These are phyloP conservation scores for Hypholoma fasciculare DNA, from an alignment of 768 basidiomycete species.

Conservation along the genomic window DNA sequence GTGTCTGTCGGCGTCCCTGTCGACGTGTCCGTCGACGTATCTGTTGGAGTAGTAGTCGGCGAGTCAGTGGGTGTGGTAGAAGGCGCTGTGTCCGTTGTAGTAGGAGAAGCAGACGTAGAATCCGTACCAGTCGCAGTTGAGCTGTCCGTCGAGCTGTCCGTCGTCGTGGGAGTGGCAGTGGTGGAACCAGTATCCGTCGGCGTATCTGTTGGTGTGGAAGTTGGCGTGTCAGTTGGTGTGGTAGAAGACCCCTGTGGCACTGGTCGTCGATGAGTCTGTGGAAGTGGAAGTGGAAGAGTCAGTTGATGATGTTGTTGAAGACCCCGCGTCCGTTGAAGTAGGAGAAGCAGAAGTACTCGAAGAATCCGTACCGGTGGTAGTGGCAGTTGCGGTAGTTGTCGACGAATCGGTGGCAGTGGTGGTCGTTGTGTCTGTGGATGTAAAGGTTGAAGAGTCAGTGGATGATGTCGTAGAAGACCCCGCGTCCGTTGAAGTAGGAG, in stretches of 20 bases:
- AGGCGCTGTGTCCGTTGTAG: not conserved
- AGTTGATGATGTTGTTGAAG: not conserved
- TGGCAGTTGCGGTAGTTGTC: not conserved
- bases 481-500: constrained; percentile 1
- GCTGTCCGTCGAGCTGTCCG: too few species aligned
- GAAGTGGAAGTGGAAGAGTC: not conserved
- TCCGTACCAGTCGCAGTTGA: not conserved
- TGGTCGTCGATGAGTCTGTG: not conserved
- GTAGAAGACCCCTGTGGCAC: constrained; percentile 2
- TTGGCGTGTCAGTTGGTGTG: not conserved
- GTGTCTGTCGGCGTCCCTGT: not conserved
- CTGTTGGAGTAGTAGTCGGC: not conserved
- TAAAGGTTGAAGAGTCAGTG: not conserved
- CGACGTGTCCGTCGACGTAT: not conserved
- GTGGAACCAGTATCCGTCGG: not conserved
- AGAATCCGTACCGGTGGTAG: not conserved
- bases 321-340: not conserved
- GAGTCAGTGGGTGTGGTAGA: constrained; percentile 3
- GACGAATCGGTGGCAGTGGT: not conserved
- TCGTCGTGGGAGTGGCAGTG: not conserved
- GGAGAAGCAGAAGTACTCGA: not conserved
- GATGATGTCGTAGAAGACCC: constrained; percentile 1
- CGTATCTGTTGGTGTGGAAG: not conserved
- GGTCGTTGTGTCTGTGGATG: not conserved
- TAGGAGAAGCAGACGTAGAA: not conserved